Evolutionary conservation across 352 stramenopile genomes (phyloP).

Genomic region (Phytophthora sojae): DNA sequence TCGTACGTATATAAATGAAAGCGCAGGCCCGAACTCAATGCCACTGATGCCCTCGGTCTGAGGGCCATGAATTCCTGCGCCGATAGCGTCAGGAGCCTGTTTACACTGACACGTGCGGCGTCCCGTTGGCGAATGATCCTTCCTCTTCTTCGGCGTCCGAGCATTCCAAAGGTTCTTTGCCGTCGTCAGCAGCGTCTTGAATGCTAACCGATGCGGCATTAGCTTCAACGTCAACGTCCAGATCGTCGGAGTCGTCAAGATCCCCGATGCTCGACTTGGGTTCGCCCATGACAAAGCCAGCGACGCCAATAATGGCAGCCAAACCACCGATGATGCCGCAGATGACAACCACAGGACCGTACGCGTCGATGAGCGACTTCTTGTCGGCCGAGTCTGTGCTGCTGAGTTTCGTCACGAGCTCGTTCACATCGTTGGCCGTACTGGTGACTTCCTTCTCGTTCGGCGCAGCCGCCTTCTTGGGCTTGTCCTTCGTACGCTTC

Average conservation of each 20-base stretch:
- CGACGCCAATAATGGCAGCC: constrained; percentile 72
- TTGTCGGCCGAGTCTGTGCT: constrained; percentile 33
- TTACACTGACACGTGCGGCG: constrained; percentile 47
- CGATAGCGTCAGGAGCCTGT: neutral
- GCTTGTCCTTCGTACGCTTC: constrained; percentile 15
- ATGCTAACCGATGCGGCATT: constrained; percentile 32
- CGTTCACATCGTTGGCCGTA: constrained; percentile 45
- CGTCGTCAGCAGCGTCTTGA: constrained; percentile 45
- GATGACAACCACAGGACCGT: constrained; percentile 63
- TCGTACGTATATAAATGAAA: constrained; percentile 31
- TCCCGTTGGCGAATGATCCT: constrained; percentile 62
- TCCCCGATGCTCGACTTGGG: constrained; percentile 26
- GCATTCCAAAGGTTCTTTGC: constrained; percentile 50
- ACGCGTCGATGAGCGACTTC: constrained; percentile 50
- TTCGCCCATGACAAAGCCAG: constrained; percentile 55
- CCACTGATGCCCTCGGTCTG: constrained; percentile 4
- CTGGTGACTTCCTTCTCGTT: constrained; percentile 39
- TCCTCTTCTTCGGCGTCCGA: constrained; percentile 73
- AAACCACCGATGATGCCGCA: constrained; percentile 71
- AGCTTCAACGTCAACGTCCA: constrained; percentile 69
- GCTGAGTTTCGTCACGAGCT: constrained; percentile 69
- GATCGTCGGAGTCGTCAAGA: constrained; percentile 42
- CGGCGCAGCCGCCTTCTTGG: constrained; percentile 15
- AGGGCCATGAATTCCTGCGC: constrained; percentile 27
- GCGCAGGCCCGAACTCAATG: constrained; percentile 17